Evolutionary conservation across 257 asterid species (phyloP).

Genomic region (Salvia miltiorrhiza): DNA sequence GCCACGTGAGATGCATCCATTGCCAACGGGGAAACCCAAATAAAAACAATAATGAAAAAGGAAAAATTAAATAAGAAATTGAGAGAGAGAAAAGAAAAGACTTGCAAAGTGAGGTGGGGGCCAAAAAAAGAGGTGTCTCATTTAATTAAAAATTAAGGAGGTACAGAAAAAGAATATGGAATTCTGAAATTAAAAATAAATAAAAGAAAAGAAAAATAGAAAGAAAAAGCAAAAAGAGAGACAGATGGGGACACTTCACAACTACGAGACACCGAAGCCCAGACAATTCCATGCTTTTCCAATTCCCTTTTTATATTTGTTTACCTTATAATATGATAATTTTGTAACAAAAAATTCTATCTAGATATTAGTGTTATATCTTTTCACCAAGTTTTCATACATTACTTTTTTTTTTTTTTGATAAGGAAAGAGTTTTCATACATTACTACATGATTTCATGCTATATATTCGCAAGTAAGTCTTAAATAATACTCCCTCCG

Average conservation of each 20-base stretch:
- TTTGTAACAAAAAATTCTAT: too few species aligned
- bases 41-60: neutral
- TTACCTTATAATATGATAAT: too few species aligned
- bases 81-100: neutral
- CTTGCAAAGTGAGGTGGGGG: slow-evolving; percentile 9
- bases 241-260: slow-evolving; percentile 34
- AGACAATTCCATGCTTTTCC: slow-evolving; percentile 28
- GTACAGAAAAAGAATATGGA: neutral
- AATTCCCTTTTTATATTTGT: neutral
- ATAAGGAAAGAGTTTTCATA: too few species aligned
- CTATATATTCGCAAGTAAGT: too few species aligned
- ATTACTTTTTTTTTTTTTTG: too few species aligned
- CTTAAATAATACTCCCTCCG: too few species aligned
- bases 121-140: neutral
- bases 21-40: slow-evolving; percentile 19
- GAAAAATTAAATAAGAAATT: neutral
- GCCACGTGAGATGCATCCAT: slow-evolving; percentile 25
- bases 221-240: slow-evolving; percentile 28
- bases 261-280: slow-evolving; percentile 29
- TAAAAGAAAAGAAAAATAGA: neutral
- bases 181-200: neutral
- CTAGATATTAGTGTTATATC: too few species aligned
- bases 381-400: too few species aligned
- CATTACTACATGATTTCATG: too few species aligned
- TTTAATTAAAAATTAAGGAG: neutral